Evolutionary conservation across 176 grass and related monocot genomes (phyloP), one percentile per base, ranked within the genome.

Genomic region (Raddia distichophylla): DNA sequence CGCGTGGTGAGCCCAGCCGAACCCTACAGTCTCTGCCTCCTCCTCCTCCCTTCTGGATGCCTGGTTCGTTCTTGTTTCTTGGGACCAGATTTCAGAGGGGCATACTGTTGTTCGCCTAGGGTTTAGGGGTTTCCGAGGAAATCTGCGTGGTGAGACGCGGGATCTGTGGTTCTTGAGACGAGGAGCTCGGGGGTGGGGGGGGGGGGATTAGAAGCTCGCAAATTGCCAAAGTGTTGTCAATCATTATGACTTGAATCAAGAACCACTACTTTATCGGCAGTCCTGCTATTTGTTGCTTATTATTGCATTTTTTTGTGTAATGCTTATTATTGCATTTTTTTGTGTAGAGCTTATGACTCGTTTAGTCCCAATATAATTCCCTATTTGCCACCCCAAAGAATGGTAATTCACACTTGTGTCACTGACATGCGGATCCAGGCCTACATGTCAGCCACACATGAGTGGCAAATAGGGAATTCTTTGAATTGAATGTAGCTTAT

Each of bases 1-100:
- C 83, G 20, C 87, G 76, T 90, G 92, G 92, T 94, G 87, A 78
- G 89, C 45, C 43, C 16, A 15, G 43, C 2, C 10, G 27, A 52
- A 6, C 59, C 65, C 22, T 69, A 7, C 20, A 1, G 15, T 47
- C 37, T 33, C 66, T 27, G n/a, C 27, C 52, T 58, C 70, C 8
- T 64, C 66, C 7, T 45, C 67, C 8, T 42, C 20, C 50, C 37
- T 17, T 45, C 51, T 7, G 2, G 53, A 51, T 78, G 2, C 44
- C n/a, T 52, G 6, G 50, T 42, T 1, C 1, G 56, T 55, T 6
- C 18, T 11, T 57, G 11, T 55, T 78, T 34, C 11, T 10, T 63
- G 22, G 70, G 52, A 56, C 37, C 37, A 40, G 8, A 11, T 60
- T 32, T 9, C n/a, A 10, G 16, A 27, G 18, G 5, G 18, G 9